Base-by-base conservation (phyloP, 2,329 filamentous ascomycete species). In the Venturia aucupariae region DNA sequence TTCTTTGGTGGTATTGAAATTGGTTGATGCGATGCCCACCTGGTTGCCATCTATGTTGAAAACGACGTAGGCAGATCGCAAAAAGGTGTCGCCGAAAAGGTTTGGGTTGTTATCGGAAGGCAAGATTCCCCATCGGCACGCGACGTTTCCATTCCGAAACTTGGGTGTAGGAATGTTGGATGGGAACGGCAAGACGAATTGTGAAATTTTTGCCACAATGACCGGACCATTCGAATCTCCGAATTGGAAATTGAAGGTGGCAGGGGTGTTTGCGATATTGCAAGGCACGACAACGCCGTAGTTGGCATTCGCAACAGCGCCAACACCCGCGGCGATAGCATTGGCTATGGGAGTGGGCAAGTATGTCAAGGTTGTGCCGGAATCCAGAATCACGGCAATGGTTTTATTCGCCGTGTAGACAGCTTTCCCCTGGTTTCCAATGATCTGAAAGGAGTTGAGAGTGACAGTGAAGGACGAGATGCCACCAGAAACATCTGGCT, bases 351-450 rank as follows among this genome's bases (percentile, higher is more conserved):
- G 79, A 65, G 84, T 79, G 0, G 89, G 89, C 0, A 92, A 76
- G 70, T 89, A 90, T 68, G 82, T 87, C 66, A 90, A 78, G 2
- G 86, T 89, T 19, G 86, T 89, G 48, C 89, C 89, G 0, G 87
- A 90, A 74, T 92, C 89, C 39, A 92, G 81, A 4, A 92, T 81
- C 3, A 86, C 87, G 4, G 83, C 76, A 19, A 76, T 72, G 8
- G 30, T 57, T 15, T 39, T 24, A 38, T 72, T 72, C 62, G 78
- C 69, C 64, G 79, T 72, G 62, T 71, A 70, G 64, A 76, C 78
- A 65, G 82, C 71, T 13, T 76, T 77, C 13, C 73, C 73, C 24
- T 77, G 71, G 51, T 76, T 76, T 65, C 78, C 77, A n/a, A 72
- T 69, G 42, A 65, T 44, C n/a, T 78, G 77, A 65, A 82, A 70